Percentiles rank a stretch among this genome's conserved stretches.
Evolutionary conservation across 2,329 filamentous ascomycete genomes (phyloP).

Genomic region (Colletotrichum abscissum): DNA sequence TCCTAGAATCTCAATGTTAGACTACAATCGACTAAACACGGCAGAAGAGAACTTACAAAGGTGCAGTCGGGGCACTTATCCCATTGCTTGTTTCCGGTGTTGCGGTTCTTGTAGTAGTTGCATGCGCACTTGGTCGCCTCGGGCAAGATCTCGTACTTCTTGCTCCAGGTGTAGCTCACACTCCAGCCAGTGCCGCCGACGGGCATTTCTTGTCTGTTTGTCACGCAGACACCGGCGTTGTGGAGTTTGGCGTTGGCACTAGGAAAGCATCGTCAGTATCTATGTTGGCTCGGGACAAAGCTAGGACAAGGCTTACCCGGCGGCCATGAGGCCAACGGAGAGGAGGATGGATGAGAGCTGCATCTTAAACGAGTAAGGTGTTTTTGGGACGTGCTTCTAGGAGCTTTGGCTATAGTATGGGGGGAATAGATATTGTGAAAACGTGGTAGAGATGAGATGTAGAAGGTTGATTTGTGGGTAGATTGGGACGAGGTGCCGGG

Average conservation of each 20-base stretch:
- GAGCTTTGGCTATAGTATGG: not conserved
- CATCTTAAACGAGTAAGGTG: not conserved
- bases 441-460: not conserved
- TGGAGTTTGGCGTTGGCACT: slow-evolving; percentile 13
- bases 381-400: not conserved
- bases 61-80: slow-evolving; percentile 37
- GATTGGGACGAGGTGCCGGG: not conserved
- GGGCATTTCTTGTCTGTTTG: not conserved
- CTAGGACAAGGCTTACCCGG: not conserved
- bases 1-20: not conserved
- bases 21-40: rapidly evolving
- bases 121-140: slow-evolving; percentile 36
- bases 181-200: slow-evolving; percentile 23
- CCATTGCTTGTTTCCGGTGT: slow-evolving; percentile 37
- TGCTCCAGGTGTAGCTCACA: slow-evolving; percentile 25
- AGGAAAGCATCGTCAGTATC: not conserved
- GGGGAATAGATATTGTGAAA: not conserved
- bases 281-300: not conserved
- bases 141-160: slow-evolving; percentile 28
- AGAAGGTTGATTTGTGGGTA: not conserved
- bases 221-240: slow-evolving; percentile 8
- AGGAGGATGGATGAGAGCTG: not conserved
- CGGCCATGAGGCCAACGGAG: not conserved
- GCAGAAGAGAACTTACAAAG: not conserved
- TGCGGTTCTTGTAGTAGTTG: slow-evolving; percentile 31